These are phyloP conservation scores for Saccharomyces kudriavzevii DNA, from an alignment of 805 yeast species.

Conservation along the genomic window DNA sequence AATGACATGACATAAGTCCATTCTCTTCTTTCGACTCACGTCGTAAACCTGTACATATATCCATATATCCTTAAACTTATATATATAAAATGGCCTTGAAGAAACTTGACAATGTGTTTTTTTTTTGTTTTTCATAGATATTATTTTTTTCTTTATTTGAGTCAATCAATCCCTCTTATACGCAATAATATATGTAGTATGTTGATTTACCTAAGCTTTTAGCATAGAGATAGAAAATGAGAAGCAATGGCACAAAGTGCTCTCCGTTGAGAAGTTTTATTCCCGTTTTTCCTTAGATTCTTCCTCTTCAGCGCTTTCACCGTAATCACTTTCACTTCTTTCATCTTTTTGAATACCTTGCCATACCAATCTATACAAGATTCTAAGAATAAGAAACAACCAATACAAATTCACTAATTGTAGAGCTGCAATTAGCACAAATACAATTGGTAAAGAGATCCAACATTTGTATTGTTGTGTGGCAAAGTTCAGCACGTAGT, in stretches of 20 bases:
- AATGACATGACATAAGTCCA: neutral
- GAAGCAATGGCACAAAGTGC: neutral
- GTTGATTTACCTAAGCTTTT: neutral
- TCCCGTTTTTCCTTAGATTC: slow-evolving; percentile 16
- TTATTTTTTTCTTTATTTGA: neutral
- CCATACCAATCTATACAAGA: slow-evolving; percentile 56
- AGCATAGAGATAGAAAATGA: neutral
- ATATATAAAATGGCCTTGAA: neutral
- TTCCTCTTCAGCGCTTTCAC: slow-evolving; percentile 34
- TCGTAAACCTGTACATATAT: neutral
- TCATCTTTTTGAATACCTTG: slow-evolving; percentile 66
- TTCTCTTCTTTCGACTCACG: neutral
- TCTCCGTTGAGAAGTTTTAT: neutral
- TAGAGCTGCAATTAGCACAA: slow-evolving; percentile 64
- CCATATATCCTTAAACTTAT: neutral
- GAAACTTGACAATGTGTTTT: neutral
- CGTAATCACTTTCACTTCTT: slow-evolving; percentile 79
- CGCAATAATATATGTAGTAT: neutral
- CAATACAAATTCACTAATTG: slow-evolving; percentile 85
- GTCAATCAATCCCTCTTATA: neutral
- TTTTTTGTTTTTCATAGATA: neutral
- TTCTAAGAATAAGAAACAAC: slow-evolving; percentile 74
- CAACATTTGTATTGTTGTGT: slow-evolving; percentile 94
- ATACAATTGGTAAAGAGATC: slow-evolving; percentile 88
- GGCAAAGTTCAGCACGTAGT: slow-evolving; percentile 69